Conservation (phyloP, 2,329 filamentous ascomycete species). For the Claviceps purpurea region DNA sequence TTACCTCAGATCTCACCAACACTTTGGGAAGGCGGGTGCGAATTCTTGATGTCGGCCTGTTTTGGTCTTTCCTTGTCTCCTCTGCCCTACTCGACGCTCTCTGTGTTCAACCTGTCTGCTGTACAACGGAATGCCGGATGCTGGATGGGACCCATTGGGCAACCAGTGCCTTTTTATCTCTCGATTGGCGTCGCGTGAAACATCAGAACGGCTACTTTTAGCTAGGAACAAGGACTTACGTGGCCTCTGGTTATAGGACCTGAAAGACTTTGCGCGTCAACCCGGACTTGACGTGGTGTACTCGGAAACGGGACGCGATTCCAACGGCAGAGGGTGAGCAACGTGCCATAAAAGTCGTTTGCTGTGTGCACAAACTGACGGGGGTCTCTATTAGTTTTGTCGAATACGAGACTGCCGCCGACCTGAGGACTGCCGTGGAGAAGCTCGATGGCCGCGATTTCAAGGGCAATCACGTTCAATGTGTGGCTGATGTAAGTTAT, state of each 20-base stretch:
- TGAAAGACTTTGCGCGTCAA: slow-evolving; percentile 98
- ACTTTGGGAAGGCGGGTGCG: slow-evolving; percentile 3
- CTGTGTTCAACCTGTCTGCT: slow-evolving; percentile 3
- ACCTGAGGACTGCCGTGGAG: slow-evolving; percentile 82
- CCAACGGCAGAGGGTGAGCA: slow-evolving; percentile 78
- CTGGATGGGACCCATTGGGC: slow-evolving; percentile 23
- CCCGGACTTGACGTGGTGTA: slow-evolving; percentile 96
- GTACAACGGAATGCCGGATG: slow-evolving; percentile 19
- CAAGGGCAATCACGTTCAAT: slow-evolving; percentile 77
- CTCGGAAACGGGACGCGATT: slow-evolving; percentile 86
- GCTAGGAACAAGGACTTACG: slow-evolving; percentile 65
- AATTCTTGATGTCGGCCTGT: slow-evolving; percentile 1
- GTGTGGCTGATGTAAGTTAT: slow-evolving; percentile 67
- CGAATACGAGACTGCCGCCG: slow-evolving; percentile 87
- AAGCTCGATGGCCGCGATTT: slow-evolving; percentile 91
- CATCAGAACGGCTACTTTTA: slow-evolving; percentile 24
- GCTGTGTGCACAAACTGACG: background rate
- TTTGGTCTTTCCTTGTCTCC: slow-evolving; percentile 15
- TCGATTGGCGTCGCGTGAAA: slow-evolving; percentile 9
- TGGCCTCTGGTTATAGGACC: slow-evolving; percentile 77
- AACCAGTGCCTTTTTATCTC: slow-evolving; percentile 13
- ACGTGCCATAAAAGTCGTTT: background rate
- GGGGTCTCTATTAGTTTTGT: slow-evolving; percentile 55
- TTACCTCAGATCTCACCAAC: slow-evolving; percentile 12
- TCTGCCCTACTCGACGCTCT: slow-evolving; percentile 8